Evolutionary conservation across 805 yeast species (phyloP).

Genomic region (Candida pseudoglaebosa): DNA sequence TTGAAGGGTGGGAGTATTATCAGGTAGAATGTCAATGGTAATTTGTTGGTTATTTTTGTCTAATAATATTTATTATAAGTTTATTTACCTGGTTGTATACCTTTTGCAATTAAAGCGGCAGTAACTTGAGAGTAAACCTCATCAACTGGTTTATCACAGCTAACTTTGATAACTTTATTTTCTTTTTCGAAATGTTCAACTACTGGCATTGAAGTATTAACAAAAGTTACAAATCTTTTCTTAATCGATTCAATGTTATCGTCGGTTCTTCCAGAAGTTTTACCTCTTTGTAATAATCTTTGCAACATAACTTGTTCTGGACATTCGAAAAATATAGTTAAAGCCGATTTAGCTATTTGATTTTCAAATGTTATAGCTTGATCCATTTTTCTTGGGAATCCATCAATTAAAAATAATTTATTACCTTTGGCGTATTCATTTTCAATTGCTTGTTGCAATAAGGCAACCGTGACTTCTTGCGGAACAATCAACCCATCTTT

Average conservation of each 20-base stretch:
- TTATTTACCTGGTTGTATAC: conserved; percentile 15
- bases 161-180: conserved; percentile 70
- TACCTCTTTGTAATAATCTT: conserved; percentile 84
- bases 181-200: conserved; percentile 75
- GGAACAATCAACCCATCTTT: conserved; percentile 92
- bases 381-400: conserved; percentile 98
- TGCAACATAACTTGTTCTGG: conserved; percentile 79
- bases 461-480: conserved; percentile 82
- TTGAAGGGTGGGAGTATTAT: too few species aligned
- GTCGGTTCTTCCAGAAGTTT: conserved; percentile 91
- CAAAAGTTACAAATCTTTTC: conserved; percentile 82
- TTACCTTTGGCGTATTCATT: conserved; percentile 47
- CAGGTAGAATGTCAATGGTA: too few species aligned
- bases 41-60: too few species aligned
- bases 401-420: conserved; percentile 79
- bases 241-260: conserved; percentile 88
- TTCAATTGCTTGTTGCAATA: conserved; percentile 74
- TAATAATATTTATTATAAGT: too few species aligned
- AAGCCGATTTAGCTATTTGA: conserved; percentile 61
- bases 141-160: conserved; percentile 79
- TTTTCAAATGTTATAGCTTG: conserved; percentile 94
- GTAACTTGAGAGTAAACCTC: conserved; percentile 69
- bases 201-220: conserved; percentile 91
- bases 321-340: conserved; percentile 76
- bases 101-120: conserved; percentile 50